Percentiles rank a stretch among this genome's conserved stretches.
These are phyloP conservation scores for Entomortierella beljakovae DNA, from an alignment of 192 early-diverging fungal species.

Conservation along the genomic window DNA sequence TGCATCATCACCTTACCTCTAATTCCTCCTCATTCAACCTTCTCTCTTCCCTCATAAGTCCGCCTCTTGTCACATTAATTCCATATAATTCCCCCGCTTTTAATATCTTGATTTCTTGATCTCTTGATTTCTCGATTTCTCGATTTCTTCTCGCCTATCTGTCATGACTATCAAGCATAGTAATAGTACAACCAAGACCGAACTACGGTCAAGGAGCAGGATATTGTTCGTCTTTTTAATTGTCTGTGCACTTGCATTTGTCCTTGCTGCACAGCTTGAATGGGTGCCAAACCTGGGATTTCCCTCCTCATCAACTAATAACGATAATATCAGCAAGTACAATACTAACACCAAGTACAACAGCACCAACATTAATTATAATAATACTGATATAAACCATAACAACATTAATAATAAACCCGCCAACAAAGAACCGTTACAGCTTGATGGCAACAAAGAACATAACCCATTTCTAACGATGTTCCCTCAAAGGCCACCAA, in stretches of 20 bases:
- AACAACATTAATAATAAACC: background rate
- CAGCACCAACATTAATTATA: too few relatives aligned
- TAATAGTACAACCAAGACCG: background rate
- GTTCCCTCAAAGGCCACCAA: constrained; percentile 34
- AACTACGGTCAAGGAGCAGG: constrained; percentile 15
- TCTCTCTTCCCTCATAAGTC: too few relatives aligned
- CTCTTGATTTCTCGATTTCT: too few relatives aligned
- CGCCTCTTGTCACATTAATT: too few relatives aligned
- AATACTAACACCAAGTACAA: background rate
- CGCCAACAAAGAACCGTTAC: background rate
- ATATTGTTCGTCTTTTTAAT: constrained; percentile 18
- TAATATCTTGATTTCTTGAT: too few relatives aligned
- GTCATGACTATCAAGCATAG: constrained; percentile 6
- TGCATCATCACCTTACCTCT: too few relatives aligned
- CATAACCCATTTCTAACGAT: constrained; percentile 44
- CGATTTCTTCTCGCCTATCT: background rate
- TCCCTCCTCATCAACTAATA: constrained; percentile 1
- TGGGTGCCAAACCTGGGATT: constrained; percentile 40
- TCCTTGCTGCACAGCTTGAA: constrained; percentile 33
- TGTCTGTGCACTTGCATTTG: constrained; percentile 21
- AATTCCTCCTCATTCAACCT: too few relatives aligned
- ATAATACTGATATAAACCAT: background rate
- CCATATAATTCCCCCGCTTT: too few relatives aligned
- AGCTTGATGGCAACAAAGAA: constrained; percentile 28
- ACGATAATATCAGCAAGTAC: background rate